A percentile compares a stretch with the other conserved stretches of the same genome.
phyloP scores from a whole-genome alignment of 257 asterid genomes.

The Voacanga thouarsii region DNA sequence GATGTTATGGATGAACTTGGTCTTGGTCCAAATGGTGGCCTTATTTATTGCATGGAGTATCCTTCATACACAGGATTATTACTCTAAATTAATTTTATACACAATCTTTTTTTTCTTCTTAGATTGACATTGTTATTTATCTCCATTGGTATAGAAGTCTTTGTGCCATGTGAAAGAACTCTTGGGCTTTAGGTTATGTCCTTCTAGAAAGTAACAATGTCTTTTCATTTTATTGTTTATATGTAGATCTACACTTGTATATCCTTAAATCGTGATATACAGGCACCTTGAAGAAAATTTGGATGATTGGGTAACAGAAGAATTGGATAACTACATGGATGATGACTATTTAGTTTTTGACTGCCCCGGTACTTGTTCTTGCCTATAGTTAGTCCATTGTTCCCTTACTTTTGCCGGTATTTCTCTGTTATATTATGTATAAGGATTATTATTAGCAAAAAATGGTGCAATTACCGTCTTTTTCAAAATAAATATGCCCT shows the following conservation, averaged over 20 bases:
- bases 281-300: conserved; percentile 91
- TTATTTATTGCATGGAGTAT: conserved; percentile 99
- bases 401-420: background rate
- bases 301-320: conserved; percentile 93
- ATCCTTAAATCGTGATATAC: conserved; percentile 51
- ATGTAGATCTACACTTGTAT: conserved; percentile 14
- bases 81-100: background rate
- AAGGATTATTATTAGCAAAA: background rate
- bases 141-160: background rate
- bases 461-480: background rate
- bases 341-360: conserved; percentile 93
- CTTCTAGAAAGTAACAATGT: background rate
- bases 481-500: background rate
- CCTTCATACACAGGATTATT: conserved; percentile 33
- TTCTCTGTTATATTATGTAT: background rate
- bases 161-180: background rate
- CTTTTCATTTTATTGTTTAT: background rate
- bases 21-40: conserved; percentile 96
- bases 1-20: conserved; percentile 96
- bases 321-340: conserved; percentile 84
- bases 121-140: background rate
- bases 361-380: conserved; percentile 68
- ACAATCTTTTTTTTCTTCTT: conserved; percentile 3
- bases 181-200: background rate
- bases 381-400: background rate